Base-by-base conservation (phyloP, 2,329 filamentous ascomycete species). In the Aspergillus quadrilineatus region DNA sequence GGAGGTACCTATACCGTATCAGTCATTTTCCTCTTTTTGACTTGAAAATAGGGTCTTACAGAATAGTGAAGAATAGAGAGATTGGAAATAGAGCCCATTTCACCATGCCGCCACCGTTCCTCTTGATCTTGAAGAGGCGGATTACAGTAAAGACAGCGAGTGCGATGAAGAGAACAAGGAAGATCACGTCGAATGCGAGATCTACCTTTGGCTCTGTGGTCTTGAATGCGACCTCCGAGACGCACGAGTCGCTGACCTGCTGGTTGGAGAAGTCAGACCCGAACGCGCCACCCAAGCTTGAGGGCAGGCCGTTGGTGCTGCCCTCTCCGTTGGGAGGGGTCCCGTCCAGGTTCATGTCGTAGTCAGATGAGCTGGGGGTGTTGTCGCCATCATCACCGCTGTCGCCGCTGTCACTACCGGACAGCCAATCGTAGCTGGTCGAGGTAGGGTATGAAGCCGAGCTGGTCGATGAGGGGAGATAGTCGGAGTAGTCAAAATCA, bases 161-260 rank as follows among this genome's bases (percentile, higher is more conserved):
- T 2, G 28, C 53, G 8, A 57, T 2, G n/a, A 55, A 63, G 0
- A 61, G 36, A 29, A 63, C 41, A 14, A 61, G 53, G 55, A 60
- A 63, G 7, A 63, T 44, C 15, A 54, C 57, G 29, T 58, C 47
- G n/a, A 61, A 63, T 8, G 56, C 55, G n/a, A 63, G 45, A 22
- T 50, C 30, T 2, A 61, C 43, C 5, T 41, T 47, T 1, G 56
- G 34, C 1, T n/a, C 32, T 1, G 43, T 43, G 4, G 49, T 22
- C 2, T 50, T 28, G 29, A 60, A 60, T 12, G 59, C 59, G 6
- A 9, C 29, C 2, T 36, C 32, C 2, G 42, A 30, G 17, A 47
- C 39, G 29, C 57, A 60, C 4, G 14, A 36, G 14, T 48, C 28
- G 36, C 43, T 49, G 9, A 43, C 48, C 29, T 30, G 1, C 29